Percentiles rank a stretch among this genome's conserved stretches.
phyloP scores from a whole-genome alignment of 2,329 filamentous ascomycete species.

The Aspergillus sp. region DNA sequence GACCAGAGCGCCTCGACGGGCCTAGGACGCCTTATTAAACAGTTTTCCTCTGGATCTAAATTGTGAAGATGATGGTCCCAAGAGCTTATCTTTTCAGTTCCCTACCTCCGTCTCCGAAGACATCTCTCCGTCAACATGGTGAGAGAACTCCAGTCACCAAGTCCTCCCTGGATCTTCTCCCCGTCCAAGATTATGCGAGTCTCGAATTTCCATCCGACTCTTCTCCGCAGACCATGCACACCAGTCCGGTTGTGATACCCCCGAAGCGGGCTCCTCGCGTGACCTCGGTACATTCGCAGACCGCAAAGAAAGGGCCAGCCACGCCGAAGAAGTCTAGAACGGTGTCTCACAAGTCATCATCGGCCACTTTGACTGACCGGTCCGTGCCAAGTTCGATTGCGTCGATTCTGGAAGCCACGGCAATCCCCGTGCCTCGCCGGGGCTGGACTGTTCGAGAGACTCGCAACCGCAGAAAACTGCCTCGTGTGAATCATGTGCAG shows the following conservation, averaged over 20 bases:
- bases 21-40: conserved; percentile 22
- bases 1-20: conserved; percentile 45
- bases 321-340: conserved; percentile 21
- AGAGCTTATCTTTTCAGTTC: conserved; percentile 43
- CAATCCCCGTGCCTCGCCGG: conserved; percentile 56
- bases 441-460: conserved; percentile 42
- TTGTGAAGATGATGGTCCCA: conserved; percentile 45
- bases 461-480: conserved; percentile 43
- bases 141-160: conserved; percentile 16
- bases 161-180: conserved; percentile 11
- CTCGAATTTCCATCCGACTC: conserved; percentile 21
- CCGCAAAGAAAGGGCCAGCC: conserved; percentile 20
- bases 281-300: conserved; percentile 20
- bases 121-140: conserved; percentile 20
- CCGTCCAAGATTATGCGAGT: conserved; percentile 17
- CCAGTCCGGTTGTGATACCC: conserved; percentile 40
- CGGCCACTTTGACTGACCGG: conserved; percentile 37
- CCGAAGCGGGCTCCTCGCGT: conserved; percentile 33
- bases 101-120: conserved; percentile 25
- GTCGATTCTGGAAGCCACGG: conserved; percentile 60
- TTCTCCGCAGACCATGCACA: conserved; percentile 22
- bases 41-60: conserved; percentile 16
- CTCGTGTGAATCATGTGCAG: conserved; percentile 46
- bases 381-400: conserved; percentile 58
- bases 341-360: conserved; percentile 29